Percentiles rank a stretch among this genome's conserved stretches.
Evolutionary conservation across 345 rosid genomes (phyloP).

Genomic region (Populus simonii): DNA sequence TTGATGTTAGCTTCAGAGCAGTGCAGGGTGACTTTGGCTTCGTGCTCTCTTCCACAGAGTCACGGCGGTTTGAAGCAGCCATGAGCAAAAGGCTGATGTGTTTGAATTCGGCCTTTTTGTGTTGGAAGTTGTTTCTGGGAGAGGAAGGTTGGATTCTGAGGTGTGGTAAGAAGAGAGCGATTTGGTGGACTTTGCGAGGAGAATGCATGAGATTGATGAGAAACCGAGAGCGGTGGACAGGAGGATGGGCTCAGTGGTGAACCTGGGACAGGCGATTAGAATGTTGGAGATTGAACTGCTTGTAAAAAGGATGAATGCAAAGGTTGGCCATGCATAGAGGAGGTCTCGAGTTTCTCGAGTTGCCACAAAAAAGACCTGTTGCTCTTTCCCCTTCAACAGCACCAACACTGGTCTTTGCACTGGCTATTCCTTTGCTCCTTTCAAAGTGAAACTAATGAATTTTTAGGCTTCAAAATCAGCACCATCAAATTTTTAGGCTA

Average conservation of each 20-base stretch:
- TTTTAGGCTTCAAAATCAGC: neutral
- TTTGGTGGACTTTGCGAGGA: slow-evolving; percentile 46
- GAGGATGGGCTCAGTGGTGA: slow-evolving; percentile 49
- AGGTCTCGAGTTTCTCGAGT: neutral
- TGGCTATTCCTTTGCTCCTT: slow-evolving; percentile 37
- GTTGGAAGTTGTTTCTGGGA: slow-evolving; percentile 46
- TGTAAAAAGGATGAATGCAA: slow-evolving; percentile 20
- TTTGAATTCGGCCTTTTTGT: slow-evolving; percentile 48
- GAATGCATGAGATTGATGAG: slow-evolving; percentile 45
- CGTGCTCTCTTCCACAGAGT: slow-evolving; percentile 29
- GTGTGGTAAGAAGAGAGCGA: slow-evolving; percentile 31
- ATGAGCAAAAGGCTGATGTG: slow-evolving; percentile 42
- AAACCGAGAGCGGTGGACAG: slow-evolving; percentile 35
- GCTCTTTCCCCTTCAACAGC: slow-evolving; percentile 46
- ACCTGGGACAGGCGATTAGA: slow-evolving; percentile 39
- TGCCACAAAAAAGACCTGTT: slow-evolving; percentile 13
- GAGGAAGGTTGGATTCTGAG: slow-evolving; percentile 32
- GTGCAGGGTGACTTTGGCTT: slow-evolving; percentile 50
- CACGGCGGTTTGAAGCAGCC: slow-evolving; percentile 36
- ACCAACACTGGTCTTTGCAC: slow-evolving; percentile 31
- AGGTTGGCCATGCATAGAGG: no score
- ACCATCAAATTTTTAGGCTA: neutral
- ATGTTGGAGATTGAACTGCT: slow-evolving; percentile 39
- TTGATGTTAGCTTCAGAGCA: slow-evolving; percentile 50
- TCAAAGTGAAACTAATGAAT: slow-evolving; percentile 26